phyloP scores from a whole-genome alignment of 1,284 basidiomycete genomes.

The Cystobasidium pallidum region DNA sequence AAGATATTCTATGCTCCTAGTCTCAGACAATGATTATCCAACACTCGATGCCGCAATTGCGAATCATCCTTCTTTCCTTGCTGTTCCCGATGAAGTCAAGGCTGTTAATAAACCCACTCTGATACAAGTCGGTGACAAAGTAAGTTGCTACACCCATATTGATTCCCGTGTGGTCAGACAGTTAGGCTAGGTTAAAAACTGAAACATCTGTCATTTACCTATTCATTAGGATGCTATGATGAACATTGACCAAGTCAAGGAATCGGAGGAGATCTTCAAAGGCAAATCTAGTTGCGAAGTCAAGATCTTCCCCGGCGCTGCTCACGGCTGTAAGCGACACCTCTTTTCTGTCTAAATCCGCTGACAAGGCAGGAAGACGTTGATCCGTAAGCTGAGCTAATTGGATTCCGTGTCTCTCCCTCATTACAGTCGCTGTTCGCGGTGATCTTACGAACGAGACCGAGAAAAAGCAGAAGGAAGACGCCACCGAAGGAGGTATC shows the following conservation, averaged over 20 bases:
- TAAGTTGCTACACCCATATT: no score
- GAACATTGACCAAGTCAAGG: constrained; percentile 41
- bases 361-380: no score
- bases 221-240: constrained; percentile 33
- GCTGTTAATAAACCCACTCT: constrained; percentile 33
- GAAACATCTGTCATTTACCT: no score
- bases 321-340: constrained; percentile 27
- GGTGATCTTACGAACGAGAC: constrained; percentile 36
- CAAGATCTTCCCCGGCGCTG: constrained; percentile 33
- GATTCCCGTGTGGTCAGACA: no score
- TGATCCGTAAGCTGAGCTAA: no score
- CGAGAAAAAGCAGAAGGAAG: constrained; percentile 41
- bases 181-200: no score
- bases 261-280: constrained; percentile 24
- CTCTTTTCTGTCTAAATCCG: no score
- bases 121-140: constrained; percentile 40
- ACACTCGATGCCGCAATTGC: constrained; percentile 43
- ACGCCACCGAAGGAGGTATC: constrained; percentile 32
- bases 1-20: constrained; percentile 47
- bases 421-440: constrained; percentile 25
- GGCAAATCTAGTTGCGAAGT: constrained; percentile 33
- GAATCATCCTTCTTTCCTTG: constrained; percentile 43
- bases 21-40: constrained; percentile 43
- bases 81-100: constrained; percentile 42
- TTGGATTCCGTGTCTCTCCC: background rate